Evolutionary conservation across 2,329 filamentous ascomycete species (phyloP).

Genomic region (Pseudocercospora fuligena): DNA sequence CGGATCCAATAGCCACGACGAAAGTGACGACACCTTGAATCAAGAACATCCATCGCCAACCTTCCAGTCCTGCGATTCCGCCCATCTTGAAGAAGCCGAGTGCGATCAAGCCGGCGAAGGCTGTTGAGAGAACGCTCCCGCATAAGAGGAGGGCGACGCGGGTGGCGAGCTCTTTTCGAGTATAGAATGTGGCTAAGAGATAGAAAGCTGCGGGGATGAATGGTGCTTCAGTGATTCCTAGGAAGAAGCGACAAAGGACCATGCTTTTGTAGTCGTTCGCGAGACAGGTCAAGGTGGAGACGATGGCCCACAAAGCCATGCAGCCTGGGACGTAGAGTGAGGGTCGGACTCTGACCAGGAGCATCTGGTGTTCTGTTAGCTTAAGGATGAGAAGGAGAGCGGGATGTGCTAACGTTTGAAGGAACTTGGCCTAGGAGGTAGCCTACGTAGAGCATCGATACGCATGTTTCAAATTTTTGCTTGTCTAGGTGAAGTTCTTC

Average conservation of each 20-base stretch:
- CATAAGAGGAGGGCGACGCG: conserved; percentile 28
- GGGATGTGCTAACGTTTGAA: background rate
- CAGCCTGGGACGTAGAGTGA: background rate
- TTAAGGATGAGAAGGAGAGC: background rate
- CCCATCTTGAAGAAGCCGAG: conserved; percentile 1
- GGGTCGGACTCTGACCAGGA: background rate
- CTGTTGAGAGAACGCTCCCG: background rate
- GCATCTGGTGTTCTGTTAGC: background rate
- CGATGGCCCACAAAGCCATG: conserved; percentile 1
- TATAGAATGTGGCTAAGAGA: conserved; percentile 50
- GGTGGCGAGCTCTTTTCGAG: conserved; percentile 48
- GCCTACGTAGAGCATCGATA: conserved; percentile 3
- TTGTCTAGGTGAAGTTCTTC: background rate
- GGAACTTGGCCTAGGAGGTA: background rate
- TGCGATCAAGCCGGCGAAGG: background rate
- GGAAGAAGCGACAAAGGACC: conserved; percentile 4
- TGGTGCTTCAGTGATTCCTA: background rate
- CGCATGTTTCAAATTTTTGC: background rate
- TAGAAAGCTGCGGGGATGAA: conserved; percentile 33
- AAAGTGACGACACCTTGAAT: conserved; percentile 10
- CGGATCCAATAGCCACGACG: conserved; percentile 1
- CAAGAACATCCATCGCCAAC: background rate
- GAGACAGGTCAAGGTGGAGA: conserved; percentile 2
- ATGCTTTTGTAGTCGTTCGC: background rate
- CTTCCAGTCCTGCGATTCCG: background rate